These are phyloP conservation scores for Ophiognomonia clavigignenti-juglandacearum DNA, from an alignment of 2,329 filamentous ascomycete species.

Conservation along the genomic window DNA sequence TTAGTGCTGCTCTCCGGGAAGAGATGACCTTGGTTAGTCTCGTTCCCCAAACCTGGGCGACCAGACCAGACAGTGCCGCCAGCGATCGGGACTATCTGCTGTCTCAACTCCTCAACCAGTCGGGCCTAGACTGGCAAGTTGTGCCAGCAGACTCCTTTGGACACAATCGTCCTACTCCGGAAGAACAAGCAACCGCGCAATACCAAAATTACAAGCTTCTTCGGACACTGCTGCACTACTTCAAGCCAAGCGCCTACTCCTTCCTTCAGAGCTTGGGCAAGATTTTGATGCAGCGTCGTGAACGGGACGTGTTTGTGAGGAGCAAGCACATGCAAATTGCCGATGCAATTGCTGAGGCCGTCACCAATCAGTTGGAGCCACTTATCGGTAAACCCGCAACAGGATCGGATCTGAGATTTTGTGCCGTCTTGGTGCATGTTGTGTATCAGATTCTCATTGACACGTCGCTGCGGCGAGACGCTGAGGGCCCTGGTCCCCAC, in stretches of 20 bases:
- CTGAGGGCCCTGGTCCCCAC: slow-evolving; percentile 44
- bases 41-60: slow-evolving; percentile 65
- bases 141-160: slow-evolving; percentile 5
- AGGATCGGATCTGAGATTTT: slow-evolving; percentile 67
- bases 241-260: slow-evolving; percentile 74
- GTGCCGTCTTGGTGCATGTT: slow-evolving; percentile 74
- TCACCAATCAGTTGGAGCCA: slow-evolving; percentile 61
- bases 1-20: slow-evolving; percentile 79
- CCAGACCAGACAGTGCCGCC: slow-evolving; percentile 23
- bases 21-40: slow-evolving; percentile 69
- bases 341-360: slow-evolving; percentile 64
- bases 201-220: slow-evolving; percentile 74
- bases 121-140: not conserved
- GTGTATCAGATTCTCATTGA: slow-evolving; percentile 78
- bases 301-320: slow-evolving; percentile 57
- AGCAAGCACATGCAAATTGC: slow-evolving; percentile 52
- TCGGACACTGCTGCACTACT: slow-evolving; percentile 69
- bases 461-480: slow-evolving; percentile 38
- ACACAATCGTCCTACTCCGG: slow-evolving; percentile 15
- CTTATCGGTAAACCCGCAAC: slow-evolving; percentile 41
- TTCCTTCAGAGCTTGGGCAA: slow-evolving; percentile 86
- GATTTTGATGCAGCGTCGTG: slow-evolving; percentile 69
- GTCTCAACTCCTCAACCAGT: slow-evolving; percentile 8
- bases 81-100: slow-evolving; percentile 7
- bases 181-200: slow-evolving; percentile 29